Evolutionary conservation across 495 filamentous ascomycete species (phyloP).

Genomic region (Aspergillus diversus): DNA sequence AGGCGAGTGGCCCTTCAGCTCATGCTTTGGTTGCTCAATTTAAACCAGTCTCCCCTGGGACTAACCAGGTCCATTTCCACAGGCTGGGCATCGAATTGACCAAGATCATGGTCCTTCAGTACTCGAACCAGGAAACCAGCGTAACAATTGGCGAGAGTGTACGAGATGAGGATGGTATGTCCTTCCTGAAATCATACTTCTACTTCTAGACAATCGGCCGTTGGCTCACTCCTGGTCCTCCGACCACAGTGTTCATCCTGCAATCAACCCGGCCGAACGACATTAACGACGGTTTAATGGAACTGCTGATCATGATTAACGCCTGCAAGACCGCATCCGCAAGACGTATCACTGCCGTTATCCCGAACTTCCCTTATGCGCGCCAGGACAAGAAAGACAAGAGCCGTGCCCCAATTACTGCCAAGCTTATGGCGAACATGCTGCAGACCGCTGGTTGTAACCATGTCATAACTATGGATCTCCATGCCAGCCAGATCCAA

Average conservation of each 20-base stretch:
- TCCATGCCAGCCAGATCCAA: conserved; percentile 65
- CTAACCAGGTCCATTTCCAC: conserved; percentile 22
- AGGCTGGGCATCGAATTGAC: conserved; percentile 93
- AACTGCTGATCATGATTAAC: conserved; percentile 98
- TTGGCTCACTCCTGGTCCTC: conserved; percentile 8
- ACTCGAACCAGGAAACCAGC: conserved; percentile 97
- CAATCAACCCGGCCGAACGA: conserved; percentile 95
- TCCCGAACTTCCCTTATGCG: conserved; percentile 98
- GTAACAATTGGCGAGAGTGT: conserved; percentile 97
- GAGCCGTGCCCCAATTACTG: conserved; percentile 81
- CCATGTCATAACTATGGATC: conserved; percentile 88
- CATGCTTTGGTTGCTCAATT: background rate
- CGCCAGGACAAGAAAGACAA: conserved; percentile 99
- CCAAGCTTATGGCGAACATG: conserved; percentile 97
- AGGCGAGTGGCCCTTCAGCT: conserved; percentile 57
- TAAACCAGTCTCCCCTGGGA: background rate
- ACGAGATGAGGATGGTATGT: conserved; percentile 87
- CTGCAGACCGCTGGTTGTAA: conserved; percentile 89
- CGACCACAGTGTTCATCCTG: conserved; percentile 79
- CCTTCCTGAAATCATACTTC: conserved; percentile 15
- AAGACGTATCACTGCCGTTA: conserved; percentile 86
- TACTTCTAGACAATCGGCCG: conserved; percentile 15
- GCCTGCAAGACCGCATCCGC: conserved; percentile 97
- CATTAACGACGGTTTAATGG: conserved; percentile 98
- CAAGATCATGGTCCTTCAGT: conserved; percentile 91